A percentile compares a stretch with the other conserved stretches of the same genome.
phyloP scores from a whole-genome alignment of 78 protist species.

The Pigoraptor vietnamica region DNA sequence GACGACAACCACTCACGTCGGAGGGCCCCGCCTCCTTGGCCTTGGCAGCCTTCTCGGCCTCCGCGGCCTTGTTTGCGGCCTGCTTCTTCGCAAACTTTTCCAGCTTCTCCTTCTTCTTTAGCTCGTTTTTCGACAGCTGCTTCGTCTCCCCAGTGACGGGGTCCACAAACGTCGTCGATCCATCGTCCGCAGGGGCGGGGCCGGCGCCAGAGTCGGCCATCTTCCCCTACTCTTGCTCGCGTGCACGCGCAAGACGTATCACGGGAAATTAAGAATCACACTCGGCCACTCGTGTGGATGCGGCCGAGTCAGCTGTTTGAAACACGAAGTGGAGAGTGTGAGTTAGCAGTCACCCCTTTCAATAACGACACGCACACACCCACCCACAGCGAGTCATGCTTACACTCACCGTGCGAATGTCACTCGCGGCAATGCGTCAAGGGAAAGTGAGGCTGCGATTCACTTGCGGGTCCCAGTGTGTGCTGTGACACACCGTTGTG shows the following conservation, averaged over 20 bases:
- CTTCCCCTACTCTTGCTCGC: too few relatives aligned
- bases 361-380: too few relatives aligned
- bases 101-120: not conserved
- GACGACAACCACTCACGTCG: not conserved
- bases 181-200: not conserved
- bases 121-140: not conserved
- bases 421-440: too few relatives aligned
- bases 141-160: not conserved
- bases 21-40: not conserved
- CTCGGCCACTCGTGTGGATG: too few relatives aligned
- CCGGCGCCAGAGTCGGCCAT: not conserved
- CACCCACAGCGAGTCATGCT: too few relatives aligned
- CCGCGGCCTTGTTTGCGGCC: not conserved
- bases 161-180: not conserved
- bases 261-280: not conserved
- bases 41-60: not conserved
- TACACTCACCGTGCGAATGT: too few relatives aligned
- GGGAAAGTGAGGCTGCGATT: too few relatives aligned
- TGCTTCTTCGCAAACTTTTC: conserved; percentile 23
- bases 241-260: not conserved
- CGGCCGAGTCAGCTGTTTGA: too few relatives aligned
- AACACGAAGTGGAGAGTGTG: too few relatives aligned
- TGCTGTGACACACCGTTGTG: too few relatives aligned
- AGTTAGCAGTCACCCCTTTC: too few relatives aligned
- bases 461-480: too few relatives aligned